Evolutionary conservation across 2,329 filamentous ascomycete genomes (phyloP).

Genomic region (Macrophomina pseudophaseolina): DNA sequence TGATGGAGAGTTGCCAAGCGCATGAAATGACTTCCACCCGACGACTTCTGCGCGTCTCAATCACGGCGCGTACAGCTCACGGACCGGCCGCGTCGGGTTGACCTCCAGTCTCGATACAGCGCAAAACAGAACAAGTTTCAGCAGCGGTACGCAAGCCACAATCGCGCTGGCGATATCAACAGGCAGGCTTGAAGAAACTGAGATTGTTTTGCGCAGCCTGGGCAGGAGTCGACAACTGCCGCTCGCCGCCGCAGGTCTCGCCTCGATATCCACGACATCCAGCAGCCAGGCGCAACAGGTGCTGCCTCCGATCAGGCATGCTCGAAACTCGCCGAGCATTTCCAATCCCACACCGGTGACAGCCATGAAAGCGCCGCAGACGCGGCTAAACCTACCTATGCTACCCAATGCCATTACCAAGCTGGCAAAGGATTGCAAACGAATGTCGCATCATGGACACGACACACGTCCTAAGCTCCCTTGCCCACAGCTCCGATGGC

Average conservation of each 20-base stretch:
- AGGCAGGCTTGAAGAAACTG: background rate
- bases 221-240: slow-evolving; percentile 2
- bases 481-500: slow-evolving; percentile 13
- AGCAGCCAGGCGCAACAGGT: background rate
- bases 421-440: slow-evolving; percentile 19
- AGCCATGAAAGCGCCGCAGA: background rate
- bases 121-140: slow-evolving; percentile 25
- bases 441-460: slow-evolving; percentile 24
- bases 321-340: slow-evolving; percentile 12
- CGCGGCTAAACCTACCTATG: slow-evolving; percentile 16
- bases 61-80: background rate
- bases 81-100: background rate
- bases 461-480: slow-evolving; percentile 18
- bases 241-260: slow-evolving; percentile 1
- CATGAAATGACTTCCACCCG: background rate
- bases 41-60: slow-evolving; percentile 7
- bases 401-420: background rate
- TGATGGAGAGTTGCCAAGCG: background rate
- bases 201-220: background rate
- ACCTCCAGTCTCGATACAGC: background rate
- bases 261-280: background rate
- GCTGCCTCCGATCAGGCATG: slow-evolving; percentile 7
- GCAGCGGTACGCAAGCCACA: slow-evolving; percentile 3
- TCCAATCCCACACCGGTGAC: background rate
- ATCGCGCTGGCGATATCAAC: background rate